Base-by-base conservation (phyloP, 306 rosid species). In the Trifolium fragiferum region DNA sequence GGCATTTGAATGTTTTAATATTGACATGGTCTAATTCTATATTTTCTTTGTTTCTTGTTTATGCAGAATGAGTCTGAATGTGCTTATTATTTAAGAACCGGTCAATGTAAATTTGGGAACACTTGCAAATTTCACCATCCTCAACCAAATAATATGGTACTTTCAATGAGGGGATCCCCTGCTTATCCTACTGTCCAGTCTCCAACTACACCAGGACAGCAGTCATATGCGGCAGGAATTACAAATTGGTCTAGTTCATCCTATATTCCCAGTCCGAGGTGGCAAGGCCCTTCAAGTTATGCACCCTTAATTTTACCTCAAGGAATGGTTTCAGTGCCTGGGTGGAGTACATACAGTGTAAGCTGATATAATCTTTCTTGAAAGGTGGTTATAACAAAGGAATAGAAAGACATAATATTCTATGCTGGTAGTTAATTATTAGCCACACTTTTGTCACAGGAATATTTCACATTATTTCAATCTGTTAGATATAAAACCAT, bases 81-180 rank as follows among this genome's bases (percentile, higher is more conserved):
- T 82, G 81, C 96, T 30, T 93, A 93, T 87, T 93, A 93, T 88
- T 73, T 91, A 82, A 87, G 98, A 88, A 91, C 97, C 37, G 98
- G 98, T 66, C 94, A 88, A 76, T 93, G 98, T 89, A 91, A 94
- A 84, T 94, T 90, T 70, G 96, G 90, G 71, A 80, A 84, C 86
- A 91, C 96, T 40, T 94, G 98, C 87, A 94, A 94, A 87, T 94
- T 84, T 87, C 97, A 94, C 79, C 98, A 94, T 77, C 98, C 98
- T 67, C 96, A 87, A 81, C 98, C 94, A 60, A 85, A 78, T 64
- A 93, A 89, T 80, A 89, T 91, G 98, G 87, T 93, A 89, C 92
- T 93, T 81, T 83, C 98, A 54, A 77, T 93, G 87, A 81, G 88
- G 15, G 87, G 96, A 59, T 93, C 97, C 72, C 85, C 97, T 63